These are phyloP conservation scores for Lentinus tigrinus DNA, from an alignment of 768 basidiomycete species.

Conservation along the genomic window DNA sequence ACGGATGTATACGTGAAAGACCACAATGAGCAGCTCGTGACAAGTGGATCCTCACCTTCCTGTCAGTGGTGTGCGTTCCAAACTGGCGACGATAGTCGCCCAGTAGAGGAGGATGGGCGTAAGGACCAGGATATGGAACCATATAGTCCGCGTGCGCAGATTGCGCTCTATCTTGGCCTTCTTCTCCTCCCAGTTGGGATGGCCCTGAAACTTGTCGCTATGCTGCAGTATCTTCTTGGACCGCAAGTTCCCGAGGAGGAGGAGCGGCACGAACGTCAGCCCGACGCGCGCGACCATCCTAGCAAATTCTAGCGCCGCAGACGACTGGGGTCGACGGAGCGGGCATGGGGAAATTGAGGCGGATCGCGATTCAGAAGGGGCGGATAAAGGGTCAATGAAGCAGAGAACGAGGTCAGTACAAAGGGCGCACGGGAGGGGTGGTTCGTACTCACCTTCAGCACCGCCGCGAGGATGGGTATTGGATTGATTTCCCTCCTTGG, in stretches of 20 bases:
- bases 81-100: slow-evolving; percentile 67
- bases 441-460: slow-evolving; percentile 57
- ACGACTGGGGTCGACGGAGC: slow-evolving; percentile 50
- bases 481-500: slow-evolving; percentile 33
- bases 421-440: not conserved
- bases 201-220: slow-evolving; percentile 45
- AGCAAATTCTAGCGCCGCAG: slow-evolving; percentile 68
- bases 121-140: slow-evolving; percentile 56
- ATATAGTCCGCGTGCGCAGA: slow-evolving; percentile 47
- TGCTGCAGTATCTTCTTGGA: slow-evolving; percentile 49
- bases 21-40: no score
- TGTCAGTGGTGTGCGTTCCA: slow-evolving; percentile 81
- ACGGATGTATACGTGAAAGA: no score
- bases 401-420: slow-evolving; percentile 8
- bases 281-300: slow-evolving; percentile 70
- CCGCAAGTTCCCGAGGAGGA: slow-evolving; percentile 58
- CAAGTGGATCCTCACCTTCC: slow-evolving; percentile 67
- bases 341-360: not conserved
- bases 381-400: slow-evolving; percentile 9
- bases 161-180: slow-evolving; percentile 45
- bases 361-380: no score
- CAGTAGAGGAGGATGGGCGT: slow-evolving; percentile 63
- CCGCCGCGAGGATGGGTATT: slow-evolving; percentile 54
- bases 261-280: slow-evolving; percentile 71
- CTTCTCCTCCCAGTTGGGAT: slow-evolving; percentile 53